A percentile compares a stretch with the other conserved stretches of the same genome.
phyloP scores from a whole-genome alignment of 2,329 filamentous ascomycete species.

The Epichloe typhina region DNA sequence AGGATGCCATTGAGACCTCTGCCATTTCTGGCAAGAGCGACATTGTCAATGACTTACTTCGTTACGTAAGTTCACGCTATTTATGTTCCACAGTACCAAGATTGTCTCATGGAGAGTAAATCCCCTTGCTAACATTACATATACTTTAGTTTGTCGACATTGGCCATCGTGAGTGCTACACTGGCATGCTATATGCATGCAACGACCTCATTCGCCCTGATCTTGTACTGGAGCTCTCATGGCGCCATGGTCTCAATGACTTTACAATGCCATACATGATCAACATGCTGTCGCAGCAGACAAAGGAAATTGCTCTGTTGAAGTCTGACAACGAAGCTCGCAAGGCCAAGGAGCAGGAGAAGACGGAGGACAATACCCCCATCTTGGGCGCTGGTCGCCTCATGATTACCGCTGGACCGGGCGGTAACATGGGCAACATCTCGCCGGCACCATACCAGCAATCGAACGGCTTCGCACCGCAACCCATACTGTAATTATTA shows the following conservation, averaged over 20 bases:
- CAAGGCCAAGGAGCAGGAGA: slow-evolving; percentile 67
- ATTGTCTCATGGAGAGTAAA: not conserved
- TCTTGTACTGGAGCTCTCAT: slow-evolving; percentile 87
- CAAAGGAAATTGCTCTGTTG: slow-evolving; percentile 66
- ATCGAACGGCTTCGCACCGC: slow-evolving; percentile 78
- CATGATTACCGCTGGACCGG: slow-evolving; percentile 89
- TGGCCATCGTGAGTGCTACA: slow-evolving; percentile 96
- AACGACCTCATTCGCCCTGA: slow-evolving; percentile 94
- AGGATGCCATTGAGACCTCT: slow-evolving; percentile 96
- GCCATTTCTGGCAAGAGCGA: slow-evolving; percentile 83
- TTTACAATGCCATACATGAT: slow-evolving; percentile 99
- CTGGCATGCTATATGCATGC: slow-evolving; percentile 98
- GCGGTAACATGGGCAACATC: slow-evolving; percentile 33
- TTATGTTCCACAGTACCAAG: not conserved
- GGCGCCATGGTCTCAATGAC: slow-evolving; percentile 87
- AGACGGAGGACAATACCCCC: slow-evolving; percentile 84
- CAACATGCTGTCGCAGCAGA: slow-evolving; percentile 89
- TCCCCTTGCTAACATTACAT: slow-evolving; percentile 14
- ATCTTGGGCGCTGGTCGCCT: slow-evolving; percentile 81
- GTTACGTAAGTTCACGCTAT: slow-evolving; percentile 64
- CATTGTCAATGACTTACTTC: slow-evolving; percentile 87
- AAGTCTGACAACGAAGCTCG: slow-evolving; percentile 96
- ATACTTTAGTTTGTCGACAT: slow-evolving; percentile 81
- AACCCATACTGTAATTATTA: slow-evolving; percentile 42
- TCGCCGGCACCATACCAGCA: slow-evolving; percentile 59